Conservation (phyloP, 2,329 filamentous ascomycete genomes). For the Curvularia lunata region DNA sequence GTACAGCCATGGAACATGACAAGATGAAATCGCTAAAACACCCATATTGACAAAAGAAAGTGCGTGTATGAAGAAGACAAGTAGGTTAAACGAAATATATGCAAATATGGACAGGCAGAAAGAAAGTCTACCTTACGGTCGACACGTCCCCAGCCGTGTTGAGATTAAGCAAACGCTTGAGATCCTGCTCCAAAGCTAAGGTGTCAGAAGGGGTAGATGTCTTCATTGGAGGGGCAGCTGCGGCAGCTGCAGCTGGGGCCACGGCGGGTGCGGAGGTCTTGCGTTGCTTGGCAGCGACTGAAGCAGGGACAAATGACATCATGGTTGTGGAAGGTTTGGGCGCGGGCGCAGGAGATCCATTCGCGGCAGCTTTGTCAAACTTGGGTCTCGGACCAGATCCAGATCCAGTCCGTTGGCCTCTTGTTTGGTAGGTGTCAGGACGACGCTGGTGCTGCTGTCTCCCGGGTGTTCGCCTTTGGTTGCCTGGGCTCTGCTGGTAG, state of each 20-base stretch:
- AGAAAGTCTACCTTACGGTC: conserved; percentile 31
- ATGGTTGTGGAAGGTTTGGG: conserved; percentile 34
- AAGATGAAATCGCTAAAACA: conserved; percentile 24
- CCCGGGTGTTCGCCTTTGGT: conserved; percentile 32
- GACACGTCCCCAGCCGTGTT: conserved; percentile 29
- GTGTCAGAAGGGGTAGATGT: conserved; percentile 27
- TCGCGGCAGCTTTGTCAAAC: conserved; percentile 20
- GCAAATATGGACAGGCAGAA: conserved; percentile 32
- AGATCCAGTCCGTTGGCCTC: conserved; percentile 19
- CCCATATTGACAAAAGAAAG: conserved; percentile 34
- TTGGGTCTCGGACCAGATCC: conserved; percentile 9
- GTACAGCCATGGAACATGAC: conserved; percentile 28
- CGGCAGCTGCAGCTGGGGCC: conserved; percentile 18
- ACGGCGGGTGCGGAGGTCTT: conserved; percentile 28
- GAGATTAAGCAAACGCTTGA: conserved; percentile 47
- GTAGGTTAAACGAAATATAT: conserved; percentile 23
- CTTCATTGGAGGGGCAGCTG: conserved; percentile 24
- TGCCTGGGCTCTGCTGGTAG: conserved; percentile 34
- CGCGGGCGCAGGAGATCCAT: conserved; percentile 21
- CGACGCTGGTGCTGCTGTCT: conserved; percentile 33
- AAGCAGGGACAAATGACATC: conserved; percentile 48
- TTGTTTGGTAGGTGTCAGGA: conserved; percentile 31
- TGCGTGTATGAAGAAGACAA: conserved; percentile 17
- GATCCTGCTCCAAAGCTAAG: conserved; percentile 43
- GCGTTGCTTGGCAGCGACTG: conserved; percentile 44